Percentiles rank a stretch among this genome's conserved stretches.
These are phyloP conservation scores for Amanita exitialis DNA, from an alignment of 768 basidiomycete species.

Conservation along the genomic window DNA sequence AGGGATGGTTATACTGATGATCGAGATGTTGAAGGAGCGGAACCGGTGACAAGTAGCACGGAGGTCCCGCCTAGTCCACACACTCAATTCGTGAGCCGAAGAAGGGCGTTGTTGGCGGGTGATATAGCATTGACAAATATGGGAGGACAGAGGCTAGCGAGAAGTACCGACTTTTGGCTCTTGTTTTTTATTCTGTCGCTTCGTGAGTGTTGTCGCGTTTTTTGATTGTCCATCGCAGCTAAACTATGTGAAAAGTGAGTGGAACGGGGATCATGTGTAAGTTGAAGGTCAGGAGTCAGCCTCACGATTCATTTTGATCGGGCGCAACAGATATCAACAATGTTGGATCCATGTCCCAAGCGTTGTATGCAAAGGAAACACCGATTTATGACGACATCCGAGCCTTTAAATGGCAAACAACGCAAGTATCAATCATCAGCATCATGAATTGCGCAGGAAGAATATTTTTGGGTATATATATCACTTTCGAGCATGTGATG, in stretches of 20 bases:
- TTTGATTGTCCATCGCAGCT: constrained; percentile 5
- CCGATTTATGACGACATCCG: constrained; percentile 54
- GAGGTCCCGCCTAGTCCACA: background rate
- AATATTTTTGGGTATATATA: constrained; percentile 52
- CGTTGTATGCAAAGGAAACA: constrained; percentile 34
- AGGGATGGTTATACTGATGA: too few relatives aligned
- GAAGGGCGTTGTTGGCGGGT: constrained; percentile 2
- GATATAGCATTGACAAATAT: constrained; percentile 35
- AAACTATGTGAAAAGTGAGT: constrained; percentile 35
- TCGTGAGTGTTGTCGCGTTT: constrained; percentile 28
- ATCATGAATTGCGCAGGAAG: constrained; percentile 76
- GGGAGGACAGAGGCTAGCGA: constrained; percentile 40
- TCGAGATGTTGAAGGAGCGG: background rate
- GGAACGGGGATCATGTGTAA: constrained; percentile 79
- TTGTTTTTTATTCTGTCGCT: constrained; percentile 47
- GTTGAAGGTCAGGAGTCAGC: constrained; percentile 15
- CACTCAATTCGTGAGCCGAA: background rate
- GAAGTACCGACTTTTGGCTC: constrained; percentile 53
- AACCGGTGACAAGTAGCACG: background rate
- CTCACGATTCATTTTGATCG: background rate
- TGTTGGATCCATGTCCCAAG: constrained; percentile 71
- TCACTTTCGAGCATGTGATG: background rate
- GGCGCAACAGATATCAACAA: constrained; percentile 66
- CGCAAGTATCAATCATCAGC: constrained; percentile 78
- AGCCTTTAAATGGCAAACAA: constrained; percentile 68